Conservation (phyloP, 73 alveolate species). For the Paramecium sexaurelia region DNA sequence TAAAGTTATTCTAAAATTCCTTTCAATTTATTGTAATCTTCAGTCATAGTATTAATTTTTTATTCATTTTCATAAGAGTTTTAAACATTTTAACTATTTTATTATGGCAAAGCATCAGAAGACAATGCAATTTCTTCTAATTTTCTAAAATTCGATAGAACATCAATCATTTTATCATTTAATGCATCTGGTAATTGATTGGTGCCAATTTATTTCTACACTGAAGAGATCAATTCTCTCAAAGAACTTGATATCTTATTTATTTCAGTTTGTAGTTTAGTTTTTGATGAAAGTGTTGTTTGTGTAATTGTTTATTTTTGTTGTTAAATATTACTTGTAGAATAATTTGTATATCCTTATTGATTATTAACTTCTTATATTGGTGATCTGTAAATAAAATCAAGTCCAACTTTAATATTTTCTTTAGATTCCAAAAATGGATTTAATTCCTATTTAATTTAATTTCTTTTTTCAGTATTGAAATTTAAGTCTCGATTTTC, state of each 20-base stretch:
- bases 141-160: not conserved
- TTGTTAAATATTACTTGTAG: not conserved
- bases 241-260: not conserved
- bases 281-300: not conserved
- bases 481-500: not conserved
- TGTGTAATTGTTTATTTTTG: not conserved
- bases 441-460: not conserved
- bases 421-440: constrained; percentile 7
- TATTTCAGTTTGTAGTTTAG: not conserved
- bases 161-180: constrained; percentile 52
- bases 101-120: not conserved
- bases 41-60: constrained; percentile 5
- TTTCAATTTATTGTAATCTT: constrained; percentile 41
- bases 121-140: constrained; percentile 18
- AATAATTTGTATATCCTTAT: not conserved
- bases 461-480: constrained; percentile 18
- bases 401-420: not conserved
- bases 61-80: constrained; percentile 1
- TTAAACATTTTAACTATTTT: not conserved
- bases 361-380: not conserved
- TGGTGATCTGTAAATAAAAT: constrained; percentile 15
- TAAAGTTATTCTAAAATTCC: constrained; percentile 26
- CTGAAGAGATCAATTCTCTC: constrained; percentile 38
- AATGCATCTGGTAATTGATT: constrained; percentile 27
- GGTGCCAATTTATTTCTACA: not conserved